These are phyloP conservation scores for Rhizopogon rudus DNA, from an alignment of 768 basidiomycete species.

Conservation along the genomic window DNA sequence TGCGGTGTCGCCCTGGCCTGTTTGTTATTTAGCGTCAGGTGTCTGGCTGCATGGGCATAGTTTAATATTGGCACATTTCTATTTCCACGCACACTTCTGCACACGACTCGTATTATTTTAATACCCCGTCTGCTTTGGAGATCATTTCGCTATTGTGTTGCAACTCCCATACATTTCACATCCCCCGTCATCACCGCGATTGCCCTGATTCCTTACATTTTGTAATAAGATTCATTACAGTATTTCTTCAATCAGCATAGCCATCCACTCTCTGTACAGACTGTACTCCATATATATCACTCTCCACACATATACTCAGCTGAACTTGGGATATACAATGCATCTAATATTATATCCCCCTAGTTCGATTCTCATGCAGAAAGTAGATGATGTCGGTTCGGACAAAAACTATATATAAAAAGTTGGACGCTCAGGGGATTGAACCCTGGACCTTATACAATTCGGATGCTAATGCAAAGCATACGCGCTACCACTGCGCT, in stretches of 20 bases:
- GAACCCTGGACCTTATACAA: conserved; percentile 41
- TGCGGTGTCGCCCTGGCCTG: neutral
- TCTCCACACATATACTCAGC: neutral
- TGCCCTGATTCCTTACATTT: neutral
- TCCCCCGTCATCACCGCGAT: neutral
- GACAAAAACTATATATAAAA: conserved; percentile 7
- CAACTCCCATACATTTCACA: neutral
- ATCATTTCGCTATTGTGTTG: neutral
- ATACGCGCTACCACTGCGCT: conserved; percentile 28
- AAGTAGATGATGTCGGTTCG: no score
- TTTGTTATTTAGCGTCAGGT: neutral
- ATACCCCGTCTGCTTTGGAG: neutral
- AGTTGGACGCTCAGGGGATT: conserved; percentile 38
- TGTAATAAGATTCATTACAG: neutral
- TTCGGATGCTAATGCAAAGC: conserved; percentile 18
- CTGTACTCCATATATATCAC: no score
- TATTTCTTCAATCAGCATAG: neutral
- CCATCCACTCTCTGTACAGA: neutral
- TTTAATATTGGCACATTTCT: neutral
- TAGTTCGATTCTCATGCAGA: no score
- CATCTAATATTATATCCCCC: neutral
- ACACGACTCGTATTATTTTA: neutral
- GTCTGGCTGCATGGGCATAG: neutral
- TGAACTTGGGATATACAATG: neutral
- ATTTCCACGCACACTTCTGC: neutral